Conservation (phyloP, 352 stramenopile genomes). For the Globisporangium spiculum region DNA sequence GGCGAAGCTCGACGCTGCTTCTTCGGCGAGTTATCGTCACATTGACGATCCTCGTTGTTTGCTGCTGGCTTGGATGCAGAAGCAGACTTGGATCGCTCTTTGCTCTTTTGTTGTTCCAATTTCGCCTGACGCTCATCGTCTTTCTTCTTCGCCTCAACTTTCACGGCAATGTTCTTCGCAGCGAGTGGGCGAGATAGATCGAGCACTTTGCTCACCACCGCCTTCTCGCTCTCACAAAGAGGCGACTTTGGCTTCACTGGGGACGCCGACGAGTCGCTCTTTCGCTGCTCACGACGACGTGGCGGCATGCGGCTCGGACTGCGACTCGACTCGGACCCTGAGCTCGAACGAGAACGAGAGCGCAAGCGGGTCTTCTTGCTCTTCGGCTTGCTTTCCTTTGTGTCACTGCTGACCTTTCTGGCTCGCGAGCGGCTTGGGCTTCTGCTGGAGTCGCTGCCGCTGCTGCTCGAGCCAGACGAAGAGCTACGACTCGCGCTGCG, state of each 20-base stretch:
- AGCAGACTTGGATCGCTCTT: neutral
- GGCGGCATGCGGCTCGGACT: slow-evolving; percentile 14
- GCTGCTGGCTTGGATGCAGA: neutral
- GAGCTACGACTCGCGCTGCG: slow-evolving; percentile 22
- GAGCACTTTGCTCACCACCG: slow-evolving; percentile 10
- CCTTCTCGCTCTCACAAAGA: slow-evolving; percentile 1
- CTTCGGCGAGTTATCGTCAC: neutral
- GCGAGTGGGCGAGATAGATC: slow-evolving; percentile 16
- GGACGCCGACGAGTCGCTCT: neutral
- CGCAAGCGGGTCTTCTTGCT: neutral
- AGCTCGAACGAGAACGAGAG: slow-evolving; percentile 18
- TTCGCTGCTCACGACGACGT: neutral
- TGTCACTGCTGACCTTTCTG: slow-evolving; percentile 10
- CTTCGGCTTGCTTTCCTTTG: neutral
- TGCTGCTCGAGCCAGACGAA: slow-evolving; percentile 21
- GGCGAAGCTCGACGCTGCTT: slow-evolving; percentile 4
- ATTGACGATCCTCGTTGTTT: neutral
- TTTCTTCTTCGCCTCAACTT: slow-evolving; percentile 5
- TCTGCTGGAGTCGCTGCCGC: slow-evolving; percentile 20
- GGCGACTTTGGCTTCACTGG: slow-evolving; percentile 1
- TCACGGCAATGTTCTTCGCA: slow-evolving; percentile 5
- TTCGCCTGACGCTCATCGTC: slow-evolving; percentile 6
- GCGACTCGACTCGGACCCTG: slow-evolving; percentile 12
- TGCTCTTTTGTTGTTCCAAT: neutral
- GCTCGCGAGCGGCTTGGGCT: slow-evolving; percentile 23